phyloP scores from a whole-genome alignment of 148 eudicot genomes.

The Camellia granthamiana region DNA sequence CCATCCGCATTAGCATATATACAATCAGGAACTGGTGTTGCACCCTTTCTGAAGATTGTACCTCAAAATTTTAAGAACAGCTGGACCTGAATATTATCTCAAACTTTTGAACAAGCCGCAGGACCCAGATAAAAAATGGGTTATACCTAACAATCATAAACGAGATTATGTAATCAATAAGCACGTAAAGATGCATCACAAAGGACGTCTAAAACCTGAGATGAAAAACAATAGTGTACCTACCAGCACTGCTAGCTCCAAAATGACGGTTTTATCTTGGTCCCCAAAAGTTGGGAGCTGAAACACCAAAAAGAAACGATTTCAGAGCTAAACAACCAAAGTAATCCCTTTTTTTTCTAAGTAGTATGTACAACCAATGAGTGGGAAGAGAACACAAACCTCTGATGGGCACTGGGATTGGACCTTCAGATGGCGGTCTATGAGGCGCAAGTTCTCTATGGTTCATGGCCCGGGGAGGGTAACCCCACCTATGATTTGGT shows the following conservation, averaged over 20 bases:
- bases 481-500: slow-evolving; percentile 61
- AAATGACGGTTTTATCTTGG: slow-evolving; percentile 52
- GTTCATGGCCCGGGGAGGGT: slow-evolving; percentile 57
- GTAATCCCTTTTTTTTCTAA: neutral
- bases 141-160: slow-evolving; percentile 8
- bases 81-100: slow-evolving; percentile 14
- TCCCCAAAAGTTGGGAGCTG: slow-evolving; percentile 85
- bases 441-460: slow-evolving; percentile 50
- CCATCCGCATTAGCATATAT: neutral
- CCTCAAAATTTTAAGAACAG: slow-evolving; percentile 1
- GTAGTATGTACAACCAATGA: neutral
- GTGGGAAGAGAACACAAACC: slow-evolving; percentile 40
- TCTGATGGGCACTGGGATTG: slow-evolving; percentile 63
- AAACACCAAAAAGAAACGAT: slow-evolving; percentile 21
- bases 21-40: neutral
- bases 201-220: neutral
- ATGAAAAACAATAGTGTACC: slow-evolving; percentile 6
- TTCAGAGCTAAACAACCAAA: neutral
- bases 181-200: neutral
- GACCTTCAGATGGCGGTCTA: slow-evolving; percentile 62
- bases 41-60: neutral
- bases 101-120: slow-evolving; percentile 9
- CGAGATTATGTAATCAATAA: neutral
- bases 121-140: slow-evolving; percentile 13
- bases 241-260: slow-evolving; percentile 19